Evolutionary conservation across 1,284 basidiomycete genomes (phyloP), one percentile per base, ranked within the genome.

Genomic region (Leccinum subspadiceum): DNA sequence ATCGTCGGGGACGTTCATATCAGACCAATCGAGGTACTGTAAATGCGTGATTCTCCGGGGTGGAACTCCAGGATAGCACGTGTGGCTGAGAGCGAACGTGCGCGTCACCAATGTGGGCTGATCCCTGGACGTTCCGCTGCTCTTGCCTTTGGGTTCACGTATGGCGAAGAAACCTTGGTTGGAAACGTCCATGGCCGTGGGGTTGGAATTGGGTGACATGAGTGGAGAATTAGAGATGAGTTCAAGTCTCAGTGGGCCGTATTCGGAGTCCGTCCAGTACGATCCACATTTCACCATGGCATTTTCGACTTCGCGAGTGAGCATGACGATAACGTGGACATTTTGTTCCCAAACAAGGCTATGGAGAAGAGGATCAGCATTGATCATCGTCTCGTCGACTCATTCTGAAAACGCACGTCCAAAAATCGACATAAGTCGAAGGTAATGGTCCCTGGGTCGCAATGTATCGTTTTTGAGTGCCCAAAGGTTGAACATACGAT

Each of bases 371-470:
- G 17, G 4, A 20, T 72, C 57, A 72, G 59, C 6, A 9, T 41
- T 20, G 1, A 31, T 17, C 29, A 4, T n/a, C 10, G 20, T 39
- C 49, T 5, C 53, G 48, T 2, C 13, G 63, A 51, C 29, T 57
- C 35, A 44, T 52, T 15, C 24, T 17, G 41, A 54, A 12, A 15
- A 85, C 91, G 79, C 70, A 94, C 96, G 89, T 92, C 96, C 96
- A 99, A 69, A 99, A 99, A 70, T 98, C 94, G 7, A 81, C 79
- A 72, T 90, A 97, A 0, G 96, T 98, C 22, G 90, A 85, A 6
- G 92, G 90, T 31, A 99, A 76, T 2, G 96, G 96, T 1, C 96
- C 96, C 74, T 99, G 96, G 1, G 96, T 98, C 1, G 96, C 96
- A 64, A 99, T 98, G 72, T 96, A 98, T 41, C 87, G 83, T 71